Evolutionary conservation across 106 monocot genomes (phyloP), one percentile per base, ranked within the genome.

Genomic region (Agapanthus africanus): DNA sequence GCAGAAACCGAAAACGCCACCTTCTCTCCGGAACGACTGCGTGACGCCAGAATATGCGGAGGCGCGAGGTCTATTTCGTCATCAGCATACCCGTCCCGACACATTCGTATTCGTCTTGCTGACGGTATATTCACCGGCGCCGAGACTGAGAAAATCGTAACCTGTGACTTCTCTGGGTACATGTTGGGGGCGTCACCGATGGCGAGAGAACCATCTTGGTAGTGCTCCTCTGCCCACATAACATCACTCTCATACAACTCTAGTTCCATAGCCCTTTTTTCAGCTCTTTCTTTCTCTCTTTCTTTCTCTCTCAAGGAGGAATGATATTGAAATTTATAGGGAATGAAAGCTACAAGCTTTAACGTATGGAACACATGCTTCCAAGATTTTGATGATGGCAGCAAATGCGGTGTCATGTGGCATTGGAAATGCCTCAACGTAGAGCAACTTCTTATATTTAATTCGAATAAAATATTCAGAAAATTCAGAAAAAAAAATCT

Each of bases 1-100:
- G 63, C 56, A 70, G 77, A 78, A 22, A 85, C 70, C 40, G 85
- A 77, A 66, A 50, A 67, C 32, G 74, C 72, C 69, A 68, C 22
- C 50, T 65, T 59, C 14, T 39, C 69, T 6, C 41, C 68, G 14
- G 38, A 49, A 9, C 51, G 62, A 56, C 81, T 65, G 25, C 81
- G 50, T 4, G 71, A 71, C 62, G 68, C 74, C 35, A 78, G 16
- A 42, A 85, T 41, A 51, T 81, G 81, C 8, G 81, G 85, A 27
- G 85, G 85, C 70, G 68, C 59, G 9, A 68, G n/a, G 36, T 54
- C 67, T 28, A 22, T 56, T 56, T 9, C 56, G 18, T 56, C 56
- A n/a, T 56, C 56, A 0, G 11, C 56, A 8, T 56, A 8, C 56
- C 19, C 46, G 19, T 47, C 46, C 19, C 19, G 16, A 47, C n/a